Evolutionary conservation across 306 rosid species (phyloP), one percentile per base, ranked within the genome.

Genomic region (Calophaca sinica): DNA sequence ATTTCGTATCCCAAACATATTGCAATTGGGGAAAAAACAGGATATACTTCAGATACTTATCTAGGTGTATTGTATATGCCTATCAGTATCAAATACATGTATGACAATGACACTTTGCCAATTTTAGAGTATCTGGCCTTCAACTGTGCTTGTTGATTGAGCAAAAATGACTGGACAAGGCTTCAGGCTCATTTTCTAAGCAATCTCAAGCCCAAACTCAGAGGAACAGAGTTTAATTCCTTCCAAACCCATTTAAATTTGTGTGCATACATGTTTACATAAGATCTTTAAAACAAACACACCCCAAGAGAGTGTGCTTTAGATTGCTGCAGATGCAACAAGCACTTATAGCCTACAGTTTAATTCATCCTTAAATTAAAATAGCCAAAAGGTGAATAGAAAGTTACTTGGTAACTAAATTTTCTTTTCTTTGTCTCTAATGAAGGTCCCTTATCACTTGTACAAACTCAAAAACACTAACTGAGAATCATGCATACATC

Each of bases 401-500:
- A 70, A 55, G 52, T 55, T 65, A 28, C 61, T 46, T 3, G 33
- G 60, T 42, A 35, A 64, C 68, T 11, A 45, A 75, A 45, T 13
- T 62, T 13, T 69, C 74, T 62, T 62, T 71, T 36, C 15, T 15
- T 29, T 69, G 32, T 58, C 60, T 70, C 79, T 9, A 62, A 12
- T 32, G 70, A 61, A 62, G 49, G 33, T 49, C 35, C 14, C 0
- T 4, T 20, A 10, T 38, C 57, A 57, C 52, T 66, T 66, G 20
- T 9, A 36, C 65, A 68, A 80, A 68, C 45, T 28, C 71, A 57
- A 80, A 80, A 65, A 61, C 46, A 26, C 13, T 26, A 54, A 57
- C 11, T 63, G 58, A 9, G 52, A 76, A 63, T 65, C 62, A 67
- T 57, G 70, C 6, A 81, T 46, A 71, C 53, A 63, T 59, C 64